A percentile compares a stretch with the other conserved stretches of the same genome.
Conservation (phyloP, 2,329 filamentous ascomycete genomes). For the Didymella pomorum region DNA sequence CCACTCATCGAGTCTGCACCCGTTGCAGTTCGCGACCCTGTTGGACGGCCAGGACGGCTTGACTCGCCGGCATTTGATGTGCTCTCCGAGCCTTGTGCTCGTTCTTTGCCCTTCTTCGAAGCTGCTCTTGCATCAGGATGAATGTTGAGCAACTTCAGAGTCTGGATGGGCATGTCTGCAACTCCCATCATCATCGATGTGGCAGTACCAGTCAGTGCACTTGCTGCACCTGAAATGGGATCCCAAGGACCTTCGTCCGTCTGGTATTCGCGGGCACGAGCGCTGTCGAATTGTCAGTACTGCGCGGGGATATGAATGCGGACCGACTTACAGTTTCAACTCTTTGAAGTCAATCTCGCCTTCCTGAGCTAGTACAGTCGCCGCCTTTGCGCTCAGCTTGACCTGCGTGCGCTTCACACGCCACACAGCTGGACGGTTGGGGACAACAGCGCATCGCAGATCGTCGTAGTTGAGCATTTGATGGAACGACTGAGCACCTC, state of each 20-base stretch:
- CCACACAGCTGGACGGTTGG: conserved; percentile 49
- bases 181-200: conserved; percentile 82
- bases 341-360: conserved; percentile 48
- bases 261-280: conserved; percentile 51
- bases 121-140: conserved; percentile 47
- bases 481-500: conserved; percentile 50
- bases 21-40: conserved; percentile 25
- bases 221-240: conserved; percentile 63
- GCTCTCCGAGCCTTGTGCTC: conserved; percentile 23
- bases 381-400: conserved; percentile 48
- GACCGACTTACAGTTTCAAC: conserved; percentile 48
- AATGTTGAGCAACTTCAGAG: conserved; percentile 59
- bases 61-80: conserved; percentile 27
- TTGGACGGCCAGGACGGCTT: conserved; percentile 24
- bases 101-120: conserved; percentile 40
- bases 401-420: conserved; percentile 50
- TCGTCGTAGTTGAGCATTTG: conserved; percentile 51
- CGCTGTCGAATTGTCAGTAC: conserved; percentile 33
- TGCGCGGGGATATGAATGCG: too few relatives aligned
- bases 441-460: conserved; percentile 45
- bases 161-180: conserved; percentile 71
- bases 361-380: conserved; percentile 49
- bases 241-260: conserved; percentile 52
- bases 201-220: conserved; percentile 82
- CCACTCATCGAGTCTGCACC: conserved; percentile 30